Evolutionary conservation across 2,329 filamentous ascomycete genomes (phyloP), one percentile per base, ranked within the genome.

Genomic region (Acephala macrosclerotiorum): DNA sequence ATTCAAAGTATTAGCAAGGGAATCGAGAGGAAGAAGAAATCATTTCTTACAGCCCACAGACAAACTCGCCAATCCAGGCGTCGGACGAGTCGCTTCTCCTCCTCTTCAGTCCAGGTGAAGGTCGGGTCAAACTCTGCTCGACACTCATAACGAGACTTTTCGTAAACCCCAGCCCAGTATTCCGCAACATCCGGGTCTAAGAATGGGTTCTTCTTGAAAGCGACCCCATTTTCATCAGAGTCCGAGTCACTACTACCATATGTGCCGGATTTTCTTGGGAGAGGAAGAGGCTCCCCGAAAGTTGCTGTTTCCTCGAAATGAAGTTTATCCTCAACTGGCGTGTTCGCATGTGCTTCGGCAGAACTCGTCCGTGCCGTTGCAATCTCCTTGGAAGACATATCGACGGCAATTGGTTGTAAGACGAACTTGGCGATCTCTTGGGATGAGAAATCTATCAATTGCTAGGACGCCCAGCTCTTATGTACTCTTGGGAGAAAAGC

Each of bases 61-160:
- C 69, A 71, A 35, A 73, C 70, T 35, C 64, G 60, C 68, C 68
- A 60, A 59, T 73, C 72, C 12, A 74, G 51, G 16, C 64, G 58
- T n/a, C 73, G 65, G 35, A 75, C 65, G 5, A 75, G 38, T 35
- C 66, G 69, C 49, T 64, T 70, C 58, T 75, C 73, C 57, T 75
- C 73, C 14, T 70, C 66, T 35, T 71, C 66, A 0, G 68, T 71
- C 73, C 73, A 75, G 11, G 65, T 72, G 6, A 69, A 49, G 16
- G 60, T 55, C 2, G 72, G 66, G 42, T 75, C 72, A 51, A 75
- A 75, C 12, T 59, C 63, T 49, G 69, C 56, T 22, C 72, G 69
- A 47, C 70, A 73, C 65, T 75, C 73, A 61, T 75, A 75, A 29
- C 68, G 53, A 3, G 73, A 64, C 49, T 74, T 71, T 20, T 75